phyloP scores from a whole-genome alignment of 495 filamentous ascomycete genomes.

The Penicilliopsis zonata region DNA sequence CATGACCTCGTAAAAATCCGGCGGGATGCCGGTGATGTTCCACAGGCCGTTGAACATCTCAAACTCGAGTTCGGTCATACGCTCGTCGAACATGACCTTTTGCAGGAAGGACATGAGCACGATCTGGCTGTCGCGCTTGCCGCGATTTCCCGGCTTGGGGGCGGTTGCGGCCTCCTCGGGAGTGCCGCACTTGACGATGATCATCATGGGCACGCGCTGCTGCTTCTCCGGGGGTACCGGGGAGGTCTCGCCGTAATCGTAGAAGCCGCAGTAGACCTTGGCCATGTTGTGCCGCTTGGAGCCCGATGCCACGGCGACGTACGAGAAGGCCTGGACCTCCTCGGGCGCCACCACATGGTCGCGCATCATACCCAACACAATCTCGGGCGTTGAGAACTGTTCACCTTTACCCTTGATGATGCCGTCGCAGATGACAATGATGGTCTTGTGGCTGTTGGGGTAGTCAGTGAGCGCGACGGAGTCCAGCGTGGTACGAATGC shows the following conservation, averaged over 20 bases:
- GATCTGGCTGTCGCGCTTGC: constrained; percentile 97
- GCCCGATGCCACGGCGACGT: constrained; percentile 91
- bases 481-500: constrained; percentile 86
- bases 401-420: constrained; percentile 97
- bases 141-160: constrained; percentile 88
- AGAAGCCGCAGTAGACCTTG: constrained; percentile 95
- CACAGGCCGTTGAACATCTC: constrained; percentile 99
- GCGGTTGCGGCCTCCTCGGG: constrained; percentile 69
- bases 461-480: constrained; percentile 97
- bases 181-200: constrained; percentile 92
- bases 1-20: constrained; percentile 93
- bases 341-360: constrained; percentile 69
- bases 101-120: constrained; percentile 99
- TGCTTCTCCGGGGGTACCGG: constrained; percentile 75
- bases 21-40: constrained; percentile 95
- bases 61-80: constrained; percentile 99
- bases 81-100: constrained; percentile 99
- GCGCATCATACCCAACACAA: constrained; percentile 85
- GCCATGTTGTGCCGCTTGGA: constrained; percentile 99
- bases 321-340: constrained; percentile 81
- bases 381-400: constrained; percentile 75
- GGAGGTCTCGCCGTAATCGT: constrained; percentile 81
- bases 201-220: constrained; percentile 98
- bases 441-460: constrained; percentile 95
- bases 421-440: constrained; percentile 94